Conservation (phyloP, 1,139 yeast genomes). For the Yamadazyma aaseri region DNA sequence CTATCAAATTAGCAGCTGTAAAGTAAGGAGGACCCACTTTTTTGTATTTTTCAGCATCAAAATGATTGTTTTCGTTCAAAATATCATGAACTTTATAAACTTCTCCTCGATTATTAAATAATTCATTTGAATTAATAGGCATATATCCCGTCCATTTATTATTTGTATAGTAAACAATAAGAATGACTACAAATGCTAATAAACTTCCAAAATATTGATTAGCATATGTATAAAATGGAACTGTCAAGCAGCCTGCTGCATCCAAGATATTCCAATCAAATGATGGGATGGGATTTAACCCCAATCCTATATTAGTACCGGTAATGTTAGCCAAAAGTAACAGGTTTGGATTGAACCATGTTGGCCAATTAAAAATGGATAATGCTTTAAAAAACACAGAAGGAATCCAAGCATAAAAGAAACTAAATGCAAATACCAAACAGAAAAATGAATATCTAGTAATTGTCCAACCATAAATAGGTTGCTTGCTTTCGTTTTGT, state of each 20-base stretch:
- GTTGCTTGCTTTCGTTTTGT: slow-evolving; percentile 22
- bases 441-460: slow-evolving; percentile 42
- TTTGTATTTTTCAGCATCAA: slow-evolving; percentile 31
- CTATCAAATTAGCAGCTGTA: slow-evolving; percentile 41
- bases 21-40: slow-evolving; percentile 45
- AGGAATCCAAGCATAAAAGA: slow-evolving; percentile 45
- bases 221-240: slow-evolving; percentile 40
- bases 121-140: slow-evolving; percentile 39
- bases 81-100: slow-evolving; percentile 34
- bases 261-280: slow-evolving; percentile 48
- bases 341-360: slow-evolving; percentile 44
- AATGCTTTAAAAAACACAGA: slow-evolving; percentile 40
- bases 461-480: slow-evolving; percentile 41
- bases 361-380: slow-evolving; percentile 48
- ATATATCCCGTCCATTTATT: slow-evolving; percentile 40
- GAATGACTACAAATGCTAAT: slow-evolving; percentile 31
- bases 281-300: slow-evolving; percentile 44
- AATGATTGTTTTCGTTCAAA: slow-evolving; percentile 28
- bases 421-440: slow-evolving; percentile 30
- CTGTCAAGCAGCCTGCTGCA: slow-evolving; percentile 39
- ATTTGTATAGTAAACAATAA: slow-evolving; percentile 35
- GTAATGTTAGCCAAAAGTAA: slow-evolving; percentile 39
- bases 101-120: slow-evolving; percentile 35
- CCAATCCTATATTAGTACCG: slow-evolving; percentile 40
- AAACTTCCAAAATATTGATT: slow-evolving; percentile 37